Percentiles rank a stretch among this genome's conserved stretches.
phyloP scores from a whole-genome alignment of 345 rosid genomes.

The Pelargonium nanum region DNA sequence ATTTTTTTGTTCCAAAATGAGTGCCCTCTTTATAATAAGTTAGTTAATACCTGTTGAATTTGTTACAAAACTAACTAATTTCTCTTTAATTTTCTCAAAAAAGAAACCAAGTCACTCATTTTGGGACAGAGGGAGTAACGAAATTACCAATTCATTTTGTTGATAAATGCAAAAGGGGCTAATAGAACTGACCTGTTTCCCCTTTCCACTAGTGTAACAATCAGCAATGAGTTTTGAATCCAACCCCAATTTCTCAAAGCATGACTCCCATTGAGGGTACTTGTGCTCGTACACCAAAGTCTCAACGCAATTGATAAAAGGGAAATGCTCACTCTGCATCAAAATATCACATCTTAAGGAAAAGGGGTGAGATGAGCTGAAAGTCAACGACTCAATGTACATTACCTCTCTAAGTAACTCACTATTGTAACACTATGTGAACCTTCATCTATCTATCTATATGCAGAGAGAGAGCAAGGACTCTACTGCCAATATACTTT shows the following conservation, averaged over 20 bases:
- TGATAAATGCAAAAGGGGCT: background rate
- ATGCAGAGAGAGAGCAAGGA: too few species aligned
- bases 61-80: too few species aligned
- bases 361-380: background rate
- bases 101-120: too few species aligned
- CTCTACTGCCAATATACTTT: too few species aligned
- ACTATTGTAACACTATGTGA: too few species aligned
- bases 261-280: constrained; percentile 56
- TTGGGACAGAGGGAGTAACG: background rate
- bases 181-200: constrained; percentile 43
- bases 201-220: constrained; percentile 52
- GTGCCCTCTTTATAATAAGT: too few species aligned
- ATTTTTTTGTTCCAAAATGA: too few species aligned
- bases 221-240: constrained; percentile 44
- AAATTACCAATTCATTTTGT: background rate
- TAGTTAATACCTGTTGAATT: too few species aligned
- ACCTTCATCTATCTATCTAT: too few species aligned
- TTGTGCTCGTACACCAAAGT: constrained; percentile 39
- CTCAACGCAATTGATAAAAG: constrained; percentile 68
- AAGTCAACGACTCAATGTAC: background rate
- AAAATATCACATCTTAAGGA: constrained; percentile 11
- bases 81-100: too few species aligned
- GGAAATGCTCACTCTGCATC: constrained; percentile 67
- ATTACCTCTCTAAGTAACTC: background rate
- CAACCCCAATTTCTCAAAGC: constrained; percentile 51